Evolutionary conservation across 2,329 filamentous ascomycete genomes (phyloP).

Genomic region (Teratosphaeria nubilosa): DNA sequence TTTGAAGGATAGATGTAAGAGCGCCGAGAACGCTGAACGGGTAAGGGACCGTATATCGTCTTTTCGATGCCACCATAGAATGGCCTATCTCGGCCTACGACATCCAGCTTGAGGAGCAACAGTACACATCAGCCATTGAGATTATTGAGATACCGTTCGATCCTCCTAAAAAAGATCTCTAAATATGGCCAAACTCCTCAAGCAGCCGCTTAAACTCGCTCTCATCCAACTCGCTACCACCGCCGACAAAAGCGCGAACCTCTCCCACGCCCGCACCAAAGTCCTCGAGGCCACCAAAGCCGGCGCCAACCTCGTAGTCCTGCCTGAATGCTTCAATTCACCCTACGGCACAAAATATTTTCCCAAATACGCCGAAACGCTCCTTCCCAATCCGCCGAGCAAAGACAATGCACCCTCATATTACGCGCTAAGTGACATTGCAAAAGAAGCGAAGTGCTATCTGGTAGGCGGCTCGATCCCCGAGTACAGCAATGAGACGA

Average conservation of each 20-base stretch:
- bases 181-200: slow-evolving; percentile 50
- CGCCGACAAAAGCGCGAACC: slow-evolving; percentile 75
- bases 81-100: not conserved
- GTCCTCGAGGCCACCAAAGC: slow-evolving; percentile 67
- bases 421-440: slow-evolving; percentile 72
- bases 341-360: slow-evolving; percentile 91
- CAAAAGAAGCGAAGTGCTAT: slow-evolving; percentile 67
- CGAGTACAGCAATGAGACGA: slow-evolving; percentile 56
- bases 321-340: slow-evolving; percentile 98
- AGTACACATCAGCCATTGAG: too few species aligned
- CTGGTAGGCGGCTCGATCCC: slow-evolving; percentile 89
- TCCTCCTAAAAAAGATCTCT: not conserved
- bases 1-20: too few species aligned
- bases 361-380: slow-evolving; percentile 79
- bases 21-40: not conserved
- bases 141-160: too few species aligned
- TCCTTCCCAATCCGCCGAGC: slow-evolving; percentile 67
- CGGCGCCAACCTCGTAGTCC: slow-evolving; percentile 77
- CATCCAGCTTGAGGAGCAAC: not conserved
- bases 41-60: not conserved
- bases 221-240: slow-evolving; percentile 67
- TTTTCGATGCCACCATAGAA: not conserved
- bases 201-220: slow-evolving; percentile 68
- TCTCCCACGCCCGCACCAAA: slow-evolving; percentile 67
- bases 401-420: slow-evolving; percentile 66